Evolutionary conservation across 2,329 filamentous ascomycete species (phyloP), one percentile per base, ranked within the genome.

Genomic region (Ambrosiella xylebori): DNA sequence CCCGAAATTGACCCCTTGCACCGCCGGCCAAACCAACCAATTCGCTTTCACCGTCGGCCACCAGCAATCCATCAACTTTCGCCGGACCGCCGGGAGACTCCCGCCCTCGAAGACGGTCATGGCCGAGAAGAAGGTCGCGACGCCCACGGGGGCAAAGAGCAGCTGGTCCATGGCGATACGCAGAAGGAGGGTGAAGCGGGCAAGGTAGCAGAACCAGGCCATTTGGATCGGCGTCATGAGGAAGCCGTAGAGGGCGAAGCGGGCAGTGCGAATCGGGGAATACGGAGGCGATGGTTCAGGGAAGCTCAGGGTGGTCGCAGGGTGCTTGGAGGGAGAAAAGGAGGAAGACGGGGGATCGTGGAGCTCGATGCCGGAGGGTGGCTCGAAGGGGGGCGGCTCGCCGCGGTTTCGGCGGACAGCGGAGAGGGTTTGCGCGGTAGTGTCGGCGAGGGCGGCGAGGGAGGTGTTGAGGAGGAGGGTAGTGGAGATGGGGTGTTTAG

Each of bases 391-490:
- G 8, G 52, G 37, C 45, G 36, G 13, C 49, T 52, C 8, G 12
- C 41, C 19, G 27, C n/a, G 76, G 66, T 93, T 86, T 62, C 85
- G 72, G 60, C 86, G 84, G 61, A 95, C 79, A 17, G 89, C 82
- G 2, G 93, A 95, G 68, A 98, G 86, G 60, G 86, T 84, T 71
- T 98, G 93, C 60, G 93, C 93, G 53, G 95, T 88, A 39, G 93
- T 97, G 71, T 98, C 93, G 70, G 93, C 93, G 64, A 98, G 85
- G 65, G 93, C 93, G 73, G 88, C 89, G 60, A 98, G 82, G 59
- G 97, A 85, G 64, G 93, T 87, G 74, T 98, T 98, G 69, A 91
- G 95, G 68, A 96, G 88, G 91, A 98, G 98, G 71, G 95, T 98
- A 62, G 93, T 98, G 66, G 98, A 80, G 47, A 98, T 87, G 86